These are phyloP conservation scores for Oidiodendron maius DNA, from an alignment of 495 filamentous ascomycete species.

Conservation along the genomic window DNA sequence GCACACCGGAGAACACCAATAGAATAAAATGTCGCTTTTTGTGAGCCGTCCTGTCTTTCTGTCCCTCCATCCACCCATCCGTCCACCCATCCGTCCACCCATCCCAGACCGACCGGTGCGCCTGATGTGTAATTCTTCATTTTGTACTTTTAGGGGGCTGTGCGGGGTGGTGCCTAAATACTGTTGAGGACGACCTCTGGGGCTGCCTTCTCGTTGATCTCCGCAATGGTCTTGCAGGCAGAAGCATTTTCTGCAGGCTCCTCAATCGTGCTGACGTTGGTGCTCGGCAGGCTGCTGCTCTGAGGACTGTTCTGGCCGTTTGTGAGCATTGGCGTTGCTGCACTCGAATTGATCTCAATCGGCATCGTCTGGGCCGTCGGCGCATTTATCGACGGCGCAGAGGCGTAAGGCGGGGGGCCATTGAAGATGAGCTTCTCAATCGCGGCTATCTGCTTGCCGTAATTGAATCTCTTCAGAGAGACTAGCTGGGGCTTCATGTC, in stretches of 20 bases:
- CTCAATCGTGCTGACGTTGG: constrained; percentile 47
- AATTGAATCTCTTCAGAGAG: constrained; percentile 65
- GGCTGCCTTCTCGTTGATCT: constrained; percentile 8
- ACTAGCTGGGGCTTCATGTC: constrained; percentile 69
- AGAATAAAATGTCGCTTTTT: no score
- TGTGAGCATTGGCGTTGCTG: constrained; percentile 54
- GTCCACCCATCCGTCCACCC: neutral
- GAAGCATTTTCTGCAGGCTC: constrained; percentile 21
- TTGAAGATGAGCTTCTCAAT: constrained; percentile 59
- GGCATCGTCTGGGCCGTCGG: constrained; percentile 23
- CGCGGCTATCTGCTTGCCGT: constrained; percentile 71
- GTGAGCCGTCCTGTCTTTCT: neutral
- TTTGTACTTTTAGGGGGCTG: neutral
- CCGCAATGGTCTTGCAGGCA: constrained; percentile 11
- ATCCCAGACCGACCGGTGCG: constrained; percentile 9
- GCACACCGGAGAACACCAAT: no score
- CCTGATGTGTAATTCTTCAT: constrained; percentile 8
- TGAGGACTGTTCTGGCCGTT: constrained; percentile 59
- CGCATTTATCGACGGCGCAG: constrained; percentile 19
- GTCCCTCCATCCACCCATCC: neutral
- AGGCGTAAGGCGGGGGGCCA: constrained; percentile 16
- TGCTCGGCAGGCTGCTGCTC: constrained; percentile 54
- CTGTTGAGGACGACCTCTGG: constrained; percentile 21
- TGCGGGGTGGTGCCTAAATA: neutral
- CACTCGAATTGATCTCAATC: constrained; percentile 43